Evolutionary conservation across 148 eudicot species (phyloP), one percentile per base, ranked within the genome.

Genomic region (Suaeda aralocaspica): DNA sequence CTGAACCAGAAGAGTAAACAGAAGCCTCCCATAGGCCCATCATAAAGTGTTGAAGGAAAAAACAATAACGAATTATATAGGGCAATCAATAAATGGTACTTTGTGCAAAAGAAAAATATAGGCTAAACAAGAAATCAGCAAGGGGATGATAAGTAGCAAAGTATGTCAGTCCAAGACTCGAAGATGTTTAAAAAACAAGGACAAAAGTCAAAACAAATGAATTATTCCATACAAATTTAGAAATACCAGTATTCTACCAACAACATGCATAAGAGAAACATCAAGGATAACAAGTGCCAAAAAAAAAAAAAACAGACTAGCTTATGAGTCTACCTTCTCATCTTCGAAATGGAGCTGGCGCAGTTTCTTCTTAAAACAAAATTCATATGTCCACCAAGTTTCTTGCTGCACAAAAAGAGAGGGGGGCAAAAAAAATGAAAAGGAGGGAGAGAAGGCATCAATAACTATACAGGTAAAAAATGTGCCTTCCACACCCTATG

Each of bases 361-460:
- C 81, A 93, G 49, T 59, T 69, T 71, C 76, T 85, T 71, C 70
- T 85, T 87, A 78, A 83, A 86, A 67, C 98, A 93, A 74, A 90
- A 88, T 73, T 93, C 95, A 70, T 93, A 93, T 19, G 87, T 72
- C 98, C 98, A 93, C 98, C 98, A 93, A 72, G 92, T 92, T 73
- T 93, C 98, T 93, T 87, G 92, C 98, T 93, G 96, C 86, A 87
- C 31, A 52, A 67, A 49, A 78, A 76, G 64, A n/a, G n/a, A n/a
- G n/a, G n/a, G n/a, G n/a, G n/a, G n/a, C n/a, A n/a, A n/a, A n/a
- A n/a, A n/a, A n/a, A n/a, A n/a, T n/a, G n/a, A n/a, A n/a, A n/a
- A n/a, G n/a, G n/a, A 24, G 13, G 29, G 29, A 8, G 19, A 26
- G 14, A 33, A 52, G 21, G 69, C n/a, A 31, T 56, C 57, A 77